Evolutionary conservation across 768 basidiomycete species (phyloP), one percentile per base, ranked within the genome.

Genomic region (Leccinum longicurvipes): DNA sequence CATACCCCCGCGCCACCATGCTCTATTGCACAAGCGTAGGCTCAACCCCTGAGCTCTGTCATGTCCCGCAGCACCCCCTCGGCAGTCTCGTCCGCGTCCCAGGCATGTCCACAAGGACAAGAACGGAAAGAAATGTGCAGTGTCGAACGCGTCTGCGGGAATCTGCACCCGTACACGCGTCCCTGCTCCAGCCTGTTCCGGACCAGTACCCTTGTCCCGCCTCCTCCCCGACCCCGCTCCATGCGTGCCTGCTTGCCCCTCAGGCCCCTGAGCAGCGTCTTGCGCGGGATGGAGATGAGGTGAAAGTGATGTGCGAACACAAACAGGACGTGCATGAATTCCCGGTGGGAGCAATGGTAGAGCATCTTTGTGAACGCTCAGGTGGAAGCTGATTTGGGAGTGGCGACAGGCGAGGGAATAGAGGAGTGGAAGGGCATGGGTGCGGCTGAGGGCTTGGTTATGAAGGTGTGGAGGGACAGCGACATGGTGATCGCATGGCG

Each of bases 281-380:
- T 72, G 51, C 28, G 58, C 1, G 86, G 84, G 19, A 89, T 70
- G 15, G 82, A 84, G 32, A 76, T 67, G 6, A 75, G 58, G 53
- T 76, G 77, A 60, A 85, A 87, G 51, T 82, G 75, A 4, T 77
- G 73, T 12, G 70, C 67, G 62, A 83, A 89, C 0, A 78, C 71
- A 47, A 71, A 55, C 47, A 84, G 65, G 31, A 62, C 52, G n/a
- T 55, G 60, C 27, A 61, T 19, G 34, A 19, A 50, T 36, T 65
- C 58, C 11, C 29, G 59, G 14, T 60, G 60, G 3, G 58, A 47
- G 25, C 65, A 69, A 51, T 67, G 62, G 39, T 65, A 54, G 5
- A 71, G 65, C 70, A 71, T 71, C 34, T 67, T 54, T n/a, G 70
- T 50, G 41, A 72, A 56, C 1, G 49, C 63, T 69, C 71, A 71